A percentile compares a stretch with the other conserved stretches of the same genome.
phyloP scores from a whole-genome alignment of 2,329 filamentous ascomycete species.

The Botrytis deweyae region DNA sequence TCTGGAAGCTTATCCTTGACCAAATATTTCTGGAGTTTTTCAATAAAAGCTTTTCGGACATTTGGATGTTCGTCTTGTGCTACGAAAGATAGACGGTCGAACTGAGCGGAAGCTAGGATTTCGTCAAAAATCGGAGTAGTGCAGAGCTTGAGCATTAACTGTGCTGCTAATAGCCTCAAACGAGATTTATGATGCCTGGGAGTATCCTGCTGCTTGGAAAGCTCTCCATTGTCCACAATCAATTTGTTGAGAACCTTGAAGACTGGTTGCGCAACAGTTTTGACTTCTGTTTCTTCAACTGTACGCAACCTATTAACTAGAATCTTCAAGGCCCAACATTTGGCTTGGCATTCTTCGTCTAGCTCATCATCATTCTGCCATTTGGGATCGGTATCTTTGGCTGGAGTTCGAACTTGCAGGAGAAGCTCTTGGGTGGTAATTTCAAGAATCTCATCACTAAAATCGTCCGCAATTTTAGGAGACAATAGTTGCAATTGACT shows the following conservation, averaged over 20 bases:
- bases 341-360: constrained; percentile 80
- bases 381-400: constrained; percentile 54
- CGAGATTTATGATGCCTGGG: constrained; percentile 75
- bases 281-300: constrained; percentile 49
- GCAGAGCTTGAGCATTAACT: constrained; percentile 81
- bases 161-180: constrained; percentile 79
- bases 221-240: constrained; percentile 73
- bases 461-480: constrained; percentile 69
- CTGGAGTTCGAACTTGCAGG: constrained; percentile 64
- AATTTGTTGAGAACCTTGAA: constrained; percentile 78
- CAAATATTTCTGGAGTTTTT: constrained; percentile 88
- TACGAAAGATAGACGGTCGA: constrained; percentile 78
- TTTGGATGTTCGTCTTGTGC: constrained; percentile 73
- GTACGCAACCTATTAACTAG: constrained; percentile 81
- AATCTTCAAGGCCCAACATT: constrained; percentile 79
- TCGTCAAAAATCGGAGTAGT: constrained; percentile 74
- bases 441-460: constrained; percentile 74
- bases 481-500: constrained; percentile 75
- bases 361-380: constrained; percentile 69
- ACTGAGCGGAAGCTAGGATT: constrained; percentile 68
- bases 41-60: constrained; percentile 77
- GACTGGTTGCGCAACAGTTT: constrained; percentile 64
- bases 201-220: constrained; percentile 73
- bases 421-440: constrained; percentile 75
- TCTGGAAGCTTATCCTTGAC: constrained; percentile 66